A percentile compares a stretch with the other conserved stretches of the same genome.
phyloP scores from a whole-genome alignment of 148 eudicot species.

The Nyssa sinensis region DNA sequence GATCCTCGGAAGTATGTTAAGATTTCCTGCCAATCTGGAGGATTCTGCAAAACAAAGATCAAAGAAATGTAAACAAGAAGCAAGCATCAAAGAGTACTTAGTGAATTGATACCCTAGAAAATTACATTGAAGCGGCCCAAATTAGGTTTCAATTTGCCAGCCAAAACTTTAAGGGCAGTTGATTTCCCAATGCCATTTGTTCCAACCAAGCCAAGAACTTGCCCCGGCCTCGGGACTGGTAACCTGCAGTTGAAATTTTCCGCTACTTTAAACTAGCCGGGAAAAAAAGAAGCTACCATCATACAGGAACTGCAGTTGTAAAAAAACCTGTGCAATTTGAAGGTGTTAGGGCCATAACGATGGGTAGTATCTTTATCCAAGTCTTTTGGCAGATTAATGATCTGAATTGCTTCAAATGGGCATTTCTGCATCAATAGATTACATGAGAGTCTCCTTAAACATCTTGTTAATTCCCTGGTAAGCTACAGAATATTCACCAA shows the following conservation, averaged over 20 bases:
- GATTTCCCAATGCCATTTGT: constrained; percentile 99
- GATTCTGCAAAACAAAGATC: constrained; percentile 53
- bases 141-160: constrained; percentile 96
- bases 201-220: constrained; percentile 99
- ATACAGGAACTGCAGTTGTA: background rate
- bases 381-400: constrained; percentile 93
- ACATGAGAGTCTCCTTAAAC: background rate
- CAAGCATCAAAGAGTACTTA: background rate
- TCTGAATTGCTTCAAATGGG: constrained; percentile 96
- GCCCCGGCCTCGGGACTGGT: constrained; percentile 98
- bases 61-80: background rate
- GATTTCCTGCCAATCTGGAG: constrained; percentile 96
- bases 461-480: background rate
- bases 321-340: constrained; percentile 86
- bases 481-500: background rate
- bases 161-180: constrained; percentile 96
- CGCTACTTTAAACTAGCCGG: constrained; percentile 6
- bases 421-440: constrained; percentile 69
- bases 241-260: constrained; percentile 47
- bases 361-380: constrained; percentile 96
- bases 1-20: constrained; percentile 85
- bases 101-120: background rate
- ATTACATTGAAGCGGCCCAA: constrained; percentile 84
- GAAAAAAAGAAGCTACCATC: background rate
- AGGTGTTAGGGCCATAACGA: constrained; percentile 96